A percentile compares a stretch with the other conserved stretches of the same genome.
These are phyloP conservation scores for Penicillium simplicissimum DNA, from an alignment of 495 filamentous ascomycete species.

Conservation along the genomic window DNA sequence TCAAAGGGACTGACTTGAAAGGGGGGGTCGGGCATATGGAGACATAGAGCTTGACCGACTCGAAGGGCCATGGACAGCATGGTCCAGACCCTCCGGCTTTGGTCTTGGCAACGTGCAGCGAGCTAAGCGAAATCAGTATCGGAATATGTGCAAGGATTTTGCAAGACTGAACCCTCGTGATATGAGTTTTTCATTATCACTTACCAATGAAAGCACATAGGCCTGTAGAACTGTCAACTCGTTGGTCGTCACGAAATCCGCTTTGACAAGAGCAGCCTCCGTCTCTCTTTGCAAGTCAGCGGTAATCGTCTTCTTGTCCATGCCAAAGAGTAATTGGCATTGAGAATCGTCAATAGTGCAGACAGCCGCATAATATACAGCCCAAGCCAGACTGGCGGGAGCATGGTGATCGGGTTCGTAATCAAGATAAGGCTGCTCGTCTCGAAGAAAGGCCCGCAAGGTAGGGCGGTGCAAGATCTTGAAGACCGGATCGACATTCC, in stretches of 20 bases:
- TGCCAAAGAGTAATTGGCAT: slow-evolving; percentile 40
- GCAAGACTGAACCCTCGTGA: not conserved
- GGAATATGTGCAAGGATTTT: slow-evolving; percentile 19
- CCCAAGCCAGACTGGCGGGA: slow-evolving; percentile 46
- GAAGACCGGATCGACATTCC: slow-evolving; percentile 42
- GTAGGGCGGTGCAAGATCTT: slow-evolving; percentile 43
- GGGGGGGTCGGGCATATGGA: slow-evolving; percentile 50
- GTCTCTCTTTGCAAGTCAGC: slow-evolving; percentile 48
- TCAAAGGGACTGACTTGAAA: slow-evolving; percentile 37
- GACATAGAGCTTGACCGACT: slow-evolving; percentile 65
- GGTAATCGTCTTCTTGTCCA: slow-evolving; percentile 40
- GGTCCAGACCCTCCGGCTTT: slow-evolving; percentile 51
- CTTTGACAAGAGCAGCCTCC: slow-evolving; percentile 49
- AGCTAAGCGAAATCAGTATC: slow-evolving; percentile 35
- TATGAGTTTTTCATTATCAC: not conserved
- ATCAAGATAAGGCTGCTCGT: slow-evolving; percentile 34
- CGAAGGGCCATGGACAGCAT: slow-evolving; percentile 67
- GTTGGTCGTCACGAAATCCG: slow-evolving; percentile 54
- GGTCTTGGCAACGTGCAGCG: slow-evolving; percentile 44
- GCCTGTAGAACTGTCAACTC: slow-evolving; percentile 59
- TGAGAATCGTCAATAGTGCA: slow-evolving; percentile 47
- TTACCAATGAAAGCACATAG: slow-evolving; percentile 55
- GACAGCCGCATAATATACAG: slow-evolving; percentile 54
- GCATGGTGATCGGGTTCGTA: slow-evolving; percentile 35
- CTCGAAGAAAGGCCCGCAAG: slow-evolving; percentile 31